Percentiles rank a stretch among this genome's conserved stretches.
These are phyloP conservation scores for Sanguinoderma infundibulare DNA, from an alignment of 1,284 basidiomycete genomes.

Conservation along the genomic window DNA sequence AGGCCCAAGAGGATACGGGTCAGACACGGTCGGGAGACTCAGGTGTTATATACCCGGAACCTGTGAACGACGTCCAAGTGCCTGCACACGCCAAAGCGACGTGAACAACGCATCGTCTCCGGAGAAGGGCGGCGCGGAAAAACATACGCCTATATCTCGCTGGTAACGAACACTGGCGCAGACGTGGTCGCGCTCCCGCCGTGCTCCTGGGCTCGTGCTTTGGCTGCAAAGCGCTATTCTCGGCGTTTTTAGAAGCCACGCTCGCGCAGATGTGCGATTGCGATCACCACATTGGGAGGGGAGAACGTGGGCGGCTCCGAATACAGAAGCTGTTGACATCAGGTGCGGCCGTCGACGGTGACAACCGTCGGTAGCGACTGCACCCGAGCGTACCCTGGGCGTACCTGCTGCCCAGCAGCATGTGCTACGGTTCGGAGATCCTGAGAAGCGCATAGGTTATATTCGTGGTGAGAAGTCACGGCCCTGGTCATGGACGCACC, in stretches of 20 bases:
- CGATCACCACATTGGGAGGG: slow-evolving; percentile 13
- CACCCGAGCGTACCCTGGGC: neutral
- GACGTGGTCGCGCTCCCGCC: neutral
- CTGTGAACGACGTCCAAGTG: neutral
- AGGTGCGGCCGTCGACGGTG: slow-evolving; percentile 7
- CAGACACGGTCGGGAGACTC: neutral
- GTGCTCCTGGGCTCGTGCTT: neutral
- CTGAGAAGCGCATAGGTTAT: neutral
- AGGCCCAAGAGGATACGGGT: slow-evolving; percentile 3
- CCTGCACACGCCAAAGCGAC: neutral
- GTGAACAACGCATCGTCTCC: neutral
- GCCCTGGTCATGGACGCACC: neutral
- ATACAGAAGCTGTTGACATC: neutral
- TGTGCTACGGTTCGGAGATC: slow-evolving; percentile 19
- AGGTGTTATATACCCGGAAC: slow-evolving; percentile 5
- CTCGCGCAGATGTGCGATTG: slow-evolving; percentile 5
- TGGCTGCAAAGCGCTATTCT: neutral
- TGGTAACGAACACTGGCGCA: neutral
- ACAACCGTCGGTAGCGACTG: slow-evolving; percentile 1
- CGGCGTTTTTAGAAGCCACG: slow-evolving; percentile 18
- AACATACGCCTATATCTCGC: slow-evolving; percentile 23
- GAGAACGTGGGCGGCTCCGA: neutral
- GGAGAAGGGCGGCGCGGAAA: slow-evolving; percentile 11
- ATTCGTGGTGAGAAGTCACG: neutral
- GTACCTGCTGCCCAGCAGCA: slow-evolving; percentile 14